Conservation (phyloP, 768 basidiomycete species). For the Fomitopsis serialis region DNA sequence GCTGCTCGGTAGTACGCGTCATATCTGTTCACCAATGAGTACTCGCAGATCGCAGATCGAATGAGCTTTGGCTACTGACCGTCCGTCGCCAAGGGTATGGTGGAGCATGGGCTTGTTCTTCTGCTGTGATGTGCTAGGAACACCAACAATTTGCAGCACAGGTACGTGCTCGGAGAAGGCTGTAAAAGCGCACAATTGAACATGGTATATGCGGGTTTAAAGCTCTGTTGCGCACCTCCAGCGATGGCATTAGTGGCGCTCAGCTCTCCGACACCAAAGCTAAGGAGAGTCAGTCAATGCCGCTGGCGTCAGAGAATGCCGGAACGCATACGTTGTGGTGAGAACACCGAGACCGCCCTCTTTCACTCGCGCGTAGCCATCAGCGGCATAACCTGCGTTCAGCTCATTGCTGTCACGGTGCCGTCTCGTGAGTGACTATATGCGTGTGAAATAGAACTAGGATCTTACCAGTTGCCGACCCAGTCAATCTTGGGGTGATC, state of each 20-base stretch:
- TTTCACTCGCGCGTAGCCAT: slow-evolving; percentile 90
- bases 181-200: slow-evolving; percentile 17
- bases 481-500: slow-evolving; percentile 73
- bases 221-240: slow-evolving; percentile 40
- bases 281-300: slow-evolving; percentile 15
- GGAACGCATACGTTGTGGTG: slow-evolving; percentile 55
- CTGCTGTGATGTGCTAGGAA: slow-evolving; percentile 71
- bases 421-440: neutral
- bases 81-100: slow-evolving; percentile 84
- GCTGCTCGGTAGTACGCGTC: slow-evolving; percentile 77
- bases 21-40: slow-evolving; percentile 41
- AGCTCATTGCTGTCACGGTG: slow-evolving; percentile 72
- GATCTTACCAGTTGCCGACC: slow-evolving; percentile 78
- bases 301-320: neutral
- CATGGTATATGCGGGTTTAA: neutral
- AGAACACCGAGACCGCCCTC: slow-evolving; percentile 66
- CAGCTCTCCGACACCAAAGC: slow-evolving; percentile 92
- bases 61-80: slow-evolving; percentile 29
- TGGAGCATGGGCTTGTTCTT: slow-evolving; percentile 72
- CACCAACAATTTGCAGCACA: slow-evolving; percentile 82
- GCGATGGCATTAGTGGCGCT: slow-evolving; percentile 84
- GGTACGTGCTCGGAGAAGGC: slow-evolving; percentile 88
- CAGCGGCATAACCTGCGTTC: slow-evolving; percentile 87
- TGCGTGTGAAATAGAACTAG: neutral
- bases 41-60: neutral